Evolutionary conservation across 352 stramenopile genomes (phyloP).

Genomic region (Blastocystis sp.): DNA sequence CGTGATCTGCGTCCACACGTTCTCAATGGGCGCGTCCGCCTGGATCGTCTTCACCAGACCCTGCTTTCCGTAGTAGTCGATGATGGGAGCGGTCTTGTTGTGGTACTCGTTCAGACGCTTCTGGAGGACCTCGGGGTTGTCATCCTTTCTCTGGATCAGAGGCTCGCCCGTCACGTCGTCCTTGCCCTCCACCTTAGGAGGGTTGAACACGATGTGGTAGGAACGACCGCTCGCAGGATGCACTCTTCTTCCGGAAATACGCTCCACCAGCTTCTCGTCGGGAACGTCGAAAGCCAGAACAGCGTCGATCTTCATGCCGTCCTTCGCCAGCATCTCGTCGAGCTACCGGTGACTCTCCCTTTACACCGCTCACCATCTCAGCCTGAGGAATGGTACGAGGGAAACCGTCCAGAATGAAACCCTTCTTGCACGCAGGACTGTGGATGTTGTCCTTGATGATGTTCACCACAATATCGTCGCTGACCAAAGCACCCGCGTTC

Average conservation of each 20-base stretch:
- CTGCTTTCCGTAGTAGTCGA: conserved; percentile 69
- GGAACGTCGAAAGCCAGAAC: conserved; percentile 88
- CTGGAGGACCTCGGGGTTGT: conserved; percentile 80
- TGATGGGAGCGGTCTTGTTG: conserved; percentile 87
- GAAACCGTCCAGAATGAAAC: conserved; percentile 99
- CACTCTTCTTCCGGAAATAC: conserved; percentile 87
- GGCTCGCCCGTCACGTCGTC: conserved; percentile 85
- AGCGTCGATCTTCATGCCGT: conserved; percentile 73
- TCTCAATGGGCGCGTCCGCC: conserved; percentile 54
- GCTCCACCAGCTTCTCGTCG: conserved; percentile 84
- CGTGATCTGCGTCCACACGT: conserved; percentile 51
- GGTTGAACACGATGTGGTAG: conserved; percentile 94
- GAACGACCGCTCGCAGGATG: conserved; percentile 82
- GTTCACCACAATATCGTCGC: conserved; percentile 95
- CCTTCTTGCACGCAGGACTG: conserved; percentile 84
- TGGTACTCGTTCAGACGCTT: conserved; percentile 84
- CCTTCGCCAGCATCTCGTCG: conserved; percentile 83
- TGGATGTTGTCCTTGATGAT: conserved; percentile 97
- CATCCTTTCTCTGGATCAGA: conserved; percentile 90
- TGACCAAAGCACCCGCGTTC: conserved; percentile 80
- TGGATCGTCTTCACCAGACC: conserved; percentile 55
- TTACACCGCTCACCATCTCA: conserved; percentile 68
- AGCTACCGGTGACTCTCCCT: conserved; percentile 64
- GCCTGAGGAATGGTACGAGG: conserved; percentile 91
- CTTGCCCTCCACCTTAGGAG: conserved; percentile 75